Evolutionary conservation across 176 grass and related monocot species (phyloP).

Genomic region (Lolium multiflorum): DNA sequence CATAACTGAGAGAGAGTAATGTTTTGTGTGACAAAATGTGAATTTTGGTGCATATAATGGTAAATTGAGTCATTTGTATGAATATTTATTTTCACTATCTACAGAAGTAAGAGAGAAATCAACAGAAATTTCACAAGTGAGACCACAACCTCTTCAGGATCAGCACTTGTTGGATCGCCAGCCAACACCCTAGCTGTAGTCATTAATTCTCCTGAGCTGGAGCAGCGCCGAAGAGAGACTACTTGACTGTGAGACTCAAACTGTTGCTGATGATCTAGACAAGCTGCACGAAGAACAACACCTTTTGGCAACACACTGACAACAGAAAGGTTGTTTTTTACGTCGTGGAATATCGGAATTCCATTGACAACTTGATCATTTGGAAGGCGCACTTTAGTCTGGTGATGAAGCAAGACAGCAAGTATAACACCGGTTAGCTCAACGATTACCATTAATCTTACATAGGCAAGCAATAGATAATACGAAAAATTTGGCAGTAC

Average conservation of each 20-base stretch:
- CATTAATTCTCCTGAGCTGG: background rate
- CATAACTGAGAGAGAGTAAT: background rate
- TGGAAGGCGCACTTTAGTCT: background rate
- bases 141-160: background rate
- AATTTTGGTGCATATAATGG: background rate
- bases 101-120: background rate
- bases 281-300: background rate
- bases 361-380: background rate
- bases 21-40: background rate
- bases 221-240: conserved; percentile 13
- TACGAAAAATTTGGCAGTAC: background rate
- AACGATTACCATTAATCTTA: background rate
- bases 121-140: conserved; percentile 9
- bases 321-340: background rate
- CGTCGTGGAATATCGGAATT: background rate
- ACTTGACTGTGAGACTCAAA: background rate
- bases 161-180: background rate
- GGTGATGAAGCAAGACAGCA: background rate
- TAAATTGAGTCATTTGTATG: background rate
- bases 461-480: background rate
- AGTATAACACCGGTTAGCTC: background rate
- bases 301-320: background rate
- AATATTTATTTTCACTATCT: background rate
- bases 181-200: background rate
- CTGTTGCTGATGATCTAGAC: background rate